Evolutionary conservation across 2,329 filamentous ascomycete genomes (phyloP), one percentile per base, ranked within the genome.

Genomic region (Ceratocystis cubensis): DNA sequence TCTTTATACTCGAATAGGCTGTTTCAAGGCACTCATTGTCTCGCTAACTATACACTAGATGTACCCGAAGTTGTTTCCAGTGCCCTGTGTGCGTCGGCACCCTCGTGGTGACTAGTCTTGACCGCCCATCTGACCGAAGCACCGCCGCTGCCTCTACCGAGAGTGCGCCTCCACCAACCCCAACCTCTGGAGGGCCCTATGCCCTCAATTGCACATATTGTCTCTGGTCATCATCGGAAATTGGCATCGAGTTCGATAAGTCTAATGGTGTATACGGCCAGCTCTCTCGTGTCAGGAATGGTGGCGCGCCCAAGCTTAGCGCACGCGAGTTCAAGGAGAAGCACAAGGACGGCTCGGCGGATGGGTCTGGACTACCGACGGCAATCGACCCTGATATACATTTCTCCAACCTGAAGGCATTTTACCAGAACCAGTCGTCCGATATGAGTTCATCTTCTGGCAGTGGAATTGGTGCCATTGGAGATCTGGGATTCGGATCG

Each of bases 1-100:
- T 10, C 28, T 22, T 50, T 20, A 20, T 53, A 41, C 41, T 61
- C 45, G 28, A n/a, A 30, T 30, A 20, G 48, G 37, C 37, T 50
- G 46, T 33, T 30, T 59, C 37, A 59, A 30, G 53, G 15, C 28
- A 30, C 13, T 37, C n/a, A 17, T 17, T 17, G 25, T 59, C 13
- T 59, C 53, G 53, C 28, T 59, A 59, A 59, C 53, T 37, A 20
- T 4, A 33, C 53, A 13, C 53, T 69, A 93, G 91, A 73, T 96
- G 94, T 74, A 93, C 91, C 20, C 83, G 94, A 70, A 96, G 92
- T 74, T 99, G 94, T 76, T 97, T 94, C 78, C 90, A 95, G 74
- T 99, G 94, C 72, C 94, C 94, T 0, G 80, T 92, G 70, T 99
- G 94, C 75, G 86, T 89, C 33, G 86, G 91, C 0, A 66, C 67